Evolutionary conservation across 441 rosid genomes (phyloP), one percentile per base, ranked within the genome.

Genomic region (Cnidoscolus chayamansa): DNA sequence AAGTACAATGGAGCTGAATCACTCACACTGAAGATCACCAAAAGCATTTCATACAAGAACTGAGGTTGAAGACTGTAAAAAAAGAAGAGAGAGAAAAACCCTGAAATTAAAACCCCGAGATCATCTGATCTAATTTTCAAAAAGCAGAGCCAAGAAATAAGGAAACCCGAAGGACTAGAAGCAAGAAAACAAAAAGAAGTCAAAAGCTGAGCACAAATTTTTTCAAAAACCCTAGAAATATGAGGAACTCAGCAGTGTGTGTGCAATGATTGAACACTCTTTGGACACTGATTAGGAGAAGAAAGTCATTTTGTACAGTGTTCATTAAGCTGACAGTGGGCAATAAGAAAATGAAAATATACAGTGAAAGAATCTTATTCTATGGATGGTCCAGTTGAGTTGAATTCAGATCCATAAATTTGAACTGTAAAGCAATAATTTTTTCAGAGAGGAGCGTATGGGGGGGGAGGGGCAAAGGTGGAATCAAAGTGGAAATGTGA

Each of bases 201-300:
- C 80, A 82, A 76, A 62, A 73, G 70, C 53, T 16, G 68, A 63
- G 73, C 35, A 45, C 2, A 40, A 53, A 48, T 35, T 35, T 48
- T 71, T 72, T 76, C 67, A 70, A 77, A 50, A 59, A 54, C 71
- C 57, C 75, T 35, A 40, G 40, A 54, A 67, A 68, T 35, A 0
- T n/a, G 25, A 25, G 57, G 62, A 65, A 58, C 64, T 40, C 63
- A 64, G 72, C 37, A 25, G 43, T 78, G 51, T 54, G 67, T n/a
- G 74, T 80, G 75, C 83, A 86, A 84, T 84, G 81, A 80, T 84
- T 81, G 83, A 69, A 76, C 66, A 58, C 57, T 63, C 68, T 37
- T 8, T 64, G 63, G 74, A 76, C 72, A 61, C 74, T 73, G 84
- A 81, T 76, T 72, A 72, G 59, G 72, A 57, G 56, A 74, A 48